Conservation (phyloP, 805 yeast species). For the Myxozyma melibiosi region DNA sequence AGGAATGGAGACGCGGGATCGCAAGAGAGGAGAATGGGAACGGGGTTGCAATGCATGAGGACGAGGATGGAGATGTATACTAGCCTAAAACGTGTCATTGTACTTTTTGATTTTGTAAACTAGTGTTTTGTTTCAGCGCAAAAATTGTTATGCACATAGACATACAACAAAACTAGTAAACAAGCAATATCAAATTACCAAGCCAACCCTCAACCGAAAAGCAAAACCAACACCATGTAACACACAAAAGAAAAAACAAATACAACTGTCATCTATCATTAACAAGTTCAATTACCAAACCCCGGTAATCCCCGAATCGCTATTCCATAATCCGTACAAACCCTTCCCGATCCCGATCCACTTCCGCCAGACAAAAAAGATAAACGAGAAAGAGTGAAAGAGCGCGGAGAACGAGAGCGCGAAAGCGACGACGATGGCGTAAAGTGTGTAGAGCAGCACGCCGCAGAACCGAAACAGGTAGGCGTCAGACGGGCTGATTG, state of each 20-base stretch:
- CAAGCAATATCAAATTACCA: too few species aligned
- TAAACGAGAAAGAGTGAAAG: constrained; percentile 24
- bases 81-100: too few species aligned
- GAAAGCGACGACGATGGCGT: constrained; percentile 27
- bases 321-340: constrained; percentile 24
- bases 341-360: constrained; percentile 30
- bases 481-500: constrained; percentile 13
- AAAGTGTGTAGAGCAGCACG: constrained; percentile 24
- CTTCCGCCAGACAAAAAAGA: constrained; percentile 26
- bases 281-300: constrained; percentile 16
- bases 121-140: too few species aligned
- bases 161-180: too few species aligned
- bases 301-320: constrained; percentile 17
- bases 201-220: too few species aligned
- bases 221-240: not conserved
- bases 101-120: too few species aligned
- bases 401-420: constrained; percentile 28
- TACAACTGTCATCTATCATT: not conserved
- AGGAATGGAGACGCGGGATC: constrained; percentile 4
- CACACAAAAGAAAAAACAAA: not conserved
- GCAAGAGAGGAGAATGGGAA: constrained; percentile 13
- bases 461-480: constrained; percentile 25
- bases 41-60: constrained; percentile 20
- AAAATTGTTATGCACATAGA: too few species aligned
- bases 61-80: constrained; percentile 27